Conservation (phyloP, 495 filamentous ascomycete genomes). For the Chaetomium fimeti region DNA sequence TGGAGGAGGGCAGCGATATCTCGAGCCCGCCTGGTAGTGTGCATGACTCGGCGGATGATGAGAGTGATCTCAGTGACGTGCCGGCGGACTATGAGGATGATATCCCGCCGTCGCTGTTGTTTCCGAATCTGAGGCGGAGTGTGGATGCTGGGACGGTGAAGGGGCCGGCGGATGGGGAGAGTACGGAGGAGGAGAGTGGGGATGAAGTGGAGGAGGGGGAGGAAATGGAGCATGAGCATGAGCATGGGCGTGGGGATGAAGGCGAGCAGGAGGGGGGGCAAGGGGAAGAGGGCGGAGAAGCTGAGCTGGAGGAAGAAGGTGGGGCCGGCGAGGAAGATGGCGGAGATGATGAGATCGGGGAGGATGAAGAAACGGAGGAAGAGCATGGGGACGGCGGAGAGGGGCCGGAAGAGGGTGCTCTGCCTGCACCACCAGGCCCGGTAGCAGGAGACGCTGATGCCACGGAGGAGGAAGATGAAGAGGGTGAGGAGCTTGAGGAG, state of each 20-base stretch:
- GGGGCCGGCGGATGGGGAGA: slow-evolving; percentile 18
- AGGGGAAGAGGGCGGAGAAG: slow-evolving; percentile 22
- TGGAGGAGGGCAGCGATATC: slow-evolving; percentile 36
- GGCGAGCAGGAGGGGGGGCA: slow-evolving; percentile 23
- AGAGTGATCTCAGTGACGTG: slow-evolving; percentile 75
- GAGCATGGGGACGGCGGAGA: slow-evolving; percentile 16
- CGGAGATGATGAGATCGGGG: slow-evolving; percentile 16
- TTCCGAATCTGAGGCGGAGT: slow-evolving; percentile 46
- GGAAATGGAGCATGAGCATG: slow-evolving; percentile 27
- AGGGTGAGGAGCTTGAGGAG: not conserved
- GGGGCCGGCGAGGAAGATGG: slow-evolving; percentile 30
- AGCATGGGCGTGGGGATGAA: slow-evolving; percentile 31
- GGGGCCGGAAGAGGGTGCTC: not conserved
- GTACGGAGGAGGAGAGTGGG: slow-evolving; percentile 24
- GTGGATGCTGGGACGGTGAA: slow-evolving; percentile 28
- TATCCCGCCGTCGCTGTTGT: slow-evolving; percentile 45
- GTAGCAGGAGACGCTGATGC: not conserved
- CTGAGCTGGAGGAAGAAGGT: slow-evolving; percentile 22
- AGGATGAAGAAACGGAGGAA: slow-evolving; percentile 16
- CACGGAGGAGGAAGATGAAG: slow-evolving; percentile 7
- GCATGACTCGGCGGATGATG: slow-evolving; percentile 75
- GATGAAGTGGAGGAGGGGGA: slow-evolving; percentile 35
- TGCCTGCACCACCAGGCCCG: not conserved
- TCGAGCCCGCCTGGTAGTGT: slow-evolving; percentile 56
- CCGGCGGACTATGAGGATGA: slow-evolving; percentile 53